phyloP scores from a whole-genome alignment of 2,329 filamentous ascomycete species.

The Catunica adiposa region DNA sequence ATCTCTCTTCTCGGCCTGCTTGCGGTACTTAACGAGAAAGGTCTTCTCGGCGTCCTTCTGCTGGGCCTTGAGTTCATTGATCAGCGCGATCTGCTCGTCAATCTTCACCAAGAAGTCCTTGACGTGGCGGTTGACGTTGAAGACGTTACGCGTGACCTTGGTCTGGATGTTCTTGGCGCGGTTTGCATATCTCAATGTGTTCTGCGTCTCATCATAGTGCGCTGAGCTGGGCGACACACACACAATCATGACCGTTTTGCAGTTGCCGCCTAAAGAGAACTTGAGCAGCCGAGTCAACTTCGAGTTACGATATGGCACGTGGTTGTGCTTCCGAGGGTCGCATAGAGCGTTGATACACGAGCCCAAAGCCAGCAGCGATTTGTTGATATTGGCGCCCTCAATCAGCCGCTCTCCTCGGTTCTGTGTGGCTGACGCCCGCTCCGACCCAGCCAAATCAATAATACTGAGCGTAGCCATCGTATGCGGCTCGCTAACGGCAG shows the following conservation, averaged over 20 bases:
- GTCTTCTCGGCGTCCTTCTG: slow-evolving; percentile 74
- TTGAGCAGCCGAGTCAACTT: slow-evolving; percentile 91
- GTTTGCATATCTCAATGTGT: slow-evolving; percentile 93
- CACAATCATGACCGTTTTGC: slow-evolving; percentile 98
- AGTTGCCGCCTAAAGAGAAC: slow-evolving; percentile 93
- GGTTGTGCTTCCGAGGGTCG: slow-evolving; percentile 76
- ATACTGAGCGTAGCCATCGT: slow-evolving; percentile 98
- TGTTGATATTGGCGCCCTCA: slow-evolving; percentile 98
- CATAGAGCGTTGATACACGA: slow-evolving; percentile 98
- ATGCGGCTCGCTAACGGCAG: slow-evolving; percentile 80
- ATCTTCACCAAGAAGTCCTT: slow-evolving; percentile 99
- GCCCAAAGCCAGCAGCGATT: slow-evolving; percentile 81
- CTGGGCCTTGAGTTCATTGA: slow-evolving; percentile 86
- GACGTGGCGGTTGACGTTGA: slow-evolving; percentile 96
- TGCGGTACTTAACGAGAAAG: slow-evolving; percentile 78
- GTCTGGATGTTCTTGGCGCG: slow-evolving; percentile 98
- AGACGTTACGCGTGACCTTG: slow-evolving; percentile 97
- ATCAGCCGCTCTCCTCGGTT: slow-evolving; percentile 81
- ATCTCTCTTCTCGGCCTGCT: slow-evolving; percentile 75
- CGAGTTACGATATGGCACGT: slow-evolving; percentile 94
- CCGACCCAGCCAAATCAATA: slow-evolving; percentile 90
- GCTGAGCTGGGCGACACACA: slow-evolving; percentile 92
- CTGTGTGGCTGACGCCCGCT: slow-evolving; percentile 90
- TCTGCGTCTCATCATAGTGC: slow-evolving; percentile 96
- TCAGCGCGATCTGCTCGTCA: slow-evolving; percentile 92